Evolutionary conservation across 306 rosid genomes (phyloP), one percentile per base, ranked within the genome.

Genomic region (Castanea mollissima): DNA sequence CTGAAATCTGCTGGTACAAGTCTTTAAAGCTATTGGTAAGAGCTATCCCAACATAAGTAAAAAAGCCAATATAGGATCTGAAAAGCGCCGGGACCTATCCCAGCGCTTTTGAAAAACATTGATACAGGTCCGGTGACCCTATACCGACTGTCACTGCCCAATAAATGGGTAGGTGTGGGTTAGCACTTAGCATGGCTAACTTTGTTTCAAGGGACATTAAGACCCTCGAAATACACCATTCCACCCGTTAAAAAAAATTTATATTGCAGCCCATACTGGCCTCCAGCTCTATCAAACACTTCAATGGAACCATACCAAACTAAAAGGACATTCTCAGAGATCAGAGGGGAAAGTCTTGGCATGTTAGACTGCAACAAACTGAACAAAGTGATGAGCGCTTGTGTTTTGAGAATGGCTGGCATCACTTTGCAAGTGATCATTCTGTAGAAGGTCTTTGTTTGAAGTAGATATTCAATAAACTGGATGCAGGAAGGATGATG

Each of bases 381-480:
- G 76, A 1, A 23, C 23, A 81, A 58, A 21, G 16, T 29, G 76
- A 75, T 4, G 46, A 12, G 2, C 32, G 49, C 25, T 10, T 75
- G 56, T 75, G 11, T 75, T 81, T 81, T 74, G 56, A 55, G 73
- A 68, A 75, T 19, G 29, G 75, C 6, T 84, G 84, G 87, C 31
- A 56, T 55, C 44, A 52, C 13, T 83, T 79, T 76, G 80, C 58
- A 9, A 74, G 68, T 56, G 62, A 76, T 52, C 73, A 83, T n/a
- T 72, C 14, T 31, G 44, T 21, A 23, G 56, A 12, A 44, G 27
- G 5, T 41, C 27, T 20, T 4, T 21, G n/a, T 69, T 69, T 10
- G 18, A 38, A n/a, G 74, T 69, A 69, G 18, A 69, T 69, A 38
- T 69, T 69, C 10, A 13, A 19, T 69, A 69, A 44, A 69, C 55